Base-by-base conservation (phyloP, 192 early-diverging fungal genomes). In the Umbelopsis vinacea region DNA sequence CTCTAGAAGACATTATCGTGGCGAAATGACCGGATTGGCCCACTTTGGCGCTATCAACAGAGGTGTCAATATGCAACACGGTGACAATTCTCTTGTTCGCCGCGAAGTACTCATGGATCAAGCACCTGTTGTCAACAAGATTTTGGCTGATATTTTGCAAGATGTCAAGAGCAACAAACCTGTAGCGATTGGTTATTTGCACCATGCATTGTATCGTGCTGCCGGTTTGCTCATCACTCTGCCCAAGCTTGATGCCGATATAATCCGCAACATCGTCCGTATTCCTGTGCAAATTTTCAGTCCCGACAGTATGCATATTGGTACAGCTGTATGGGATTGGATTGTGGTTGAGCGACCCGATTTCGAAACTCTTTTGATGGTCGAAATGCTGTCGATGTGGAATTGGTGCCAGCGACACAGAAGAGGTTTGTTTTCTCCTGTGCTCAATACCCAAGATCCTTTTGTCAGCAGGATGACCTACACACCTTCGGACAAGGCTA, bases 381-480 rank as follows among this genome's bases (percentile, higher is more conserved):
- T 88, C 10, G 91, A 97, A 68, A 87, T 99, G 68, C 83, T 93
- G 6, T 79, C 87, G 17, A 89, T 89, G 10, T 99, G 97, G 97
- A 88, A 89, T 50, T 93, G 89, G 84, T 88, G 90, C 52, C 84
- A 90, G 19, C 81, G 88, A 66, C 86, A 94, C 53, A 84, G 89
- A 63, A 90, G 91, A 67, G 97, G 97, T 11, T 73, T 99, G 40
- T 99, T 92, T 71, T 92, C 89, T 38, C 82, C 83, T 38, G 37
- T 82, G 10, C 23, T 87, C 3, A 77, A 89, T 80, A 79, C 74
- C 63, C 71, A 46, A 52, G 1, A 55, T 40, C 94, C 96, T 14
- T 99, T 98, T 84, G 89, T 89, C 50, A 87, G 82, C 73, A 93
- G 92, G 72, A 97, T 99, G 94, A 92, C 91, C 24, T 98, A 99